Evolutionary conservation across 345 rosid species (phyloP).

Genomic region (Brassica napus): DNA sequence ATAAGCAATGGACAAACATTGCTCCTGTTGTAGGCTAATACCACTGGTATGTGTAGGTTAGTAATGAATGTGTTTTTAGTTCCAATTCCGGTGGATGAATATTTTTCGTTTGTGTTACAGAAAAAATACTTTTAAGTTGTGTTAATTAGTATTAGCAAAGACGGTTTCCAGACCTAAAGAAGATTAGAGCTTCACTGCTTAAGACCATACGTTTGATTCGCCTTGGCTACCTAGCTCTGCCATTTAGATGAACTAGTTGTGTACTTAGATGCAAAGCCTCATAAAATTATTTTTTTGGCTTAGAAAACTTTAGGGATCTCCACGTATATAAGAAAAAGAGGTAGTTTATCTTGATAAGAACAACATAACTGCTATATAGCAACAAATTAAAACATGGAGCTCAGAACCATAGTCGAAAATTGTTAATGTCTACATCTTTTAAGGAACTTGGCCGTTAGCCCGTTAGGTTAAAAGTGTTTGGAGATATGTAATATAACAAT

Average conservation of each 20-base stretch:
- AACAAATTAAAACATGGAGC: background rate
- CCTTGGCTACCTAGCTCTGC: no score
- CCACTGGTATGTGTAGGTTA: background rate
- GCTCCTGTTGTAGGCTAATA: background rate
- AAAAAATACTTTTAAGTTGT: background rate
- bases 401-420: background rate
- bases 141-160: background rate
- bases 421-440: slow-evolving; percentile 17
- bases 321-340: no score
- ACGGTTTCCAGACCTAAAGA: background rate
- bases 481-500: slow-evolving; percentile 3
- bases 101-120: background rate
- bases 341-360: background rate
- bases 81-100: background rate
- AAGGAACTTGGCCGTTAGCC: background rate
- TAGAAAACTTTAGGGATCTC: no score
- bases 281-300: no score
- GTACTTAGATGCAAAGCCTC: no score
- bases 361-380: background rate
- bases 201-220: no score
- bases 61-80: background rate
- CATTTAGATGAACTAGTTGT: no score
- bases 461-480: background rate
- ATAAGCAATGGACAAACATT: background rate
- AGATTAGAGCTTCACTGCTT: background rate